phyloP scores from a whole-genome alignment of 495 filamentous ascomycete genomes.

The Penicillium dipodomyicola region DNA sequence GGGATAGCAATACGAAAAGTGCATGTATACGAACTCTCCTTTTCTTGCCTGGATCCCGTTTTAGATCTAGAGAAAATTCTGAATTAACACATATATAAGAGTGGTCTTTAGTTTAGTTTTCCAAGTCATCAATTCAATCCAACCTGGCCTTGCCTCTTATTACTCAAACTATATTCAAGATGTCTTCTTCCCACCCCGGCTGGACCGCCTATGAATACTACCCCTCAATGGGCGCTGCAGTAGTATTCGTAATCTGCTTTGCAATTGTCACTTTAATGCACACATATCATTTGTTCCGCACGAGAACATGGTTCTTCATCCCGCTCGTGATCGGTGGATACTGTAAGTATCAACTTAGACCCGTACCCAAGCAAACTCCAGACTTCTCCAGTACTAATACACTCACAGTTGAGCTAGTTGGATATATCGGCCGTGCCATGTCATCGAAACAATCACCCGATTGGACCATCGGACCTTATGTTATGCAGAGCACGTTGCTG shows the following conservation, averaged over 20 bases:
- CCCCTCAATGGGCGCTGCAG: constrained; percentile 47
- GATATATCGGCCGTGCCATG: constrained; percentile 36
- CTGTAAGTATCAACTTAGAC: constrained; percentile 37
- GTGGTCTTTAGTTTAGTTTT: neutral
- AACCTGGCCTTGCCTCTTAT: neutral
- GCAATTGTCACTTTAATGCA: constrained; percentile 36
- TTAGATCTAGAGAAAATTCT: neutral
- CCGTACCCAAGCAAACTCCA: neutral
- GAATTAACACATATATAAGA: neutral
- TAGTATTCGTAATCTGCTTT: constrained; percentile 51
- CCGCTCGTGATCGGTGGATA: constrained; percentile 51
- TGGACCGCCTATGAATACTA: constrained; percentile 47
- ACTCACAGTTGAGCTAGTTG: constrained; percentile 35
- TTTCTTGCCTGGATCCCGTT: neutral
- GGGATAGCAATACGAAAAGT: neutral
- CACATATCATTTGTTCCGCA: constrained; percentile 37
- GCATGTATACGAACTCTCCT: neutral
- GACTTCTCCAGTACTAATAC: neutral
- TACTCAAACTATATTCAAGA: neutral
- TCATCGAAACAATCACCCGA: constrained; percentile 29
- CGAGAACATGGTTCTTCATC: constrained; percentile 52
- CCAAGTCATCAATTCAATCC: neutral
- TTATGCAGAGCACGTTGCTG: constrained; percentile 46
- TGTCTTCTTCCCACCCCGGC: constrained; percentile 11
- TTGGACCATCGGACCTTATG: constrained; percentile 38